phyloP scores from a whole-genome alignment of 2,329 filamentous ascomycete genomes.

The Alternaria triticina region DNA sequence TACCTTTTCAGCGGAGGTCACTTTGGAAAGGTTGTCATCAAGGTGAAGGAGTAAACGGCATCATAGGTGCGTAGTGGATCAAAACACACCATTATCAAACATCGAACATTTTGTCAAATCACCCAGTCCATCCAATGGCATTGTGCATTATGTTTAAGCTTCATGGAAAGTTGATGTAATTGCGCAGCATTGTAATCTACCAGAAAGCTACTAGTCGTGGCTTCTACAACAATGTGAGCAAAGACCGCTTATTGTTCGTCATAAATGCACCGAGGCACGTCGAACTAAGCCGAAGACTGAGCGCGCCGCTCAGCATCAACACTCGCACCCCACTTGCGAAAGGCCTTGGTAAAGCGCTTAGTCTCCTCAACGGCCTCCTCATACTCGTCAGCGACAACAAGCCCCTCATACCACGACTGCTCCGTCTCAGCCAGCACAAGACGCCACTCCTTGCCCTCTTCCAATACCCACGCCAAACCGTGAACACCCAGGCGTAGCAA shows the following conservation, averaged over 20 bases:
- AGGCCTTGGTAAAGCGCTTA: not conserved
- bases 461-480: not conserved
- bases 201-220: not conserved
- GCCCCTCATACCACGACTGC: not conserved
- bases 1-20: slow-evolving; percentile 45
- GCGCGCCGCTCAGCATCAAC: not conserved
- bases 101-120: not conserved
- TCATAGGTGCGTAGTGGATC: not conserved
- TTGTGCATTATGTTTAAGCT: not conserved
- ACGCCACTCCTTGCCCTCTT: not conserved
- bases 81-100: not conserved
- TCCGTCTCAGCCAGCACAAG: not conserved
- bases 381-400: not conserved
- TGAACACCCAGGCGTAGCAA: not conserved
- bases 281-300: not conserved
- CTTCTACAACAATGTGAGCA: not conserved
- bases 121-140: not conserved
- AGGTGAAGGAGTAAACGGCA: slow-evolving; percentile 30
- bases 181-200: not conserved
- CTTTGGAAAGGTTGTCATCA: slow-evolving; percentile 50
- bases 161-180: not conserved
- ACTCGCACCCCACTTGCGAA: not conserved
- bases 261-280: not conserved
- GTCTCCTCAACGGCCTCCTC: not conserved
- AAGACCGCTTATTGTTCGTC: not conserved